Evolutionary conservation across 1,284 basidiomycete genomes (phyloP).

Genomic region (Puccinia triticina): DNA sequence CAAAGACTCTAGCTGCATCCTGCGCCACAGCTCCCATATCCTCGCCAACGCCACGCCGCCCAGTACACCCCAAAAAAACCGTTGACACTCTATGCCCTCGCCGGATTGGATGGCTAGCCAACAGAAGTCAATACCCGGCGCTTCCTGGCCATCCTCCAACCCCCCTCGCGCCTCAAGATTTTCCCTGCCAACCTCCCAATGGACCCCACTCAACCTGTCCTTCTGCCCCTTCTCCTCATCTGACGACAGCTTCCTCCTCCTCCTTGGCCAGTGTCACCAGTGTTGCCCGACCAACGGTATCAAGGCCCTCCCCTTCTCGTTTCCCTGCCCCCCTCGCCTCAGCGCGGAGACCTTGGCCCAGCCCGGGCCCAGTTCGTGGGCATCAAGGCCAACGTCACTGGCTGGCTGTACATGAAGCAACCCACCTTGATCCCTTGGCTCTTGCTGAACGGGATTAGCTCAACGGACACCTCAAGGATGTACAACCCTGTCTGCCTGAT

Average conservation of each 20-base stretch:
- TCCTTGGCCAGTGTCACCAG: slow-evolving; percentile 57
- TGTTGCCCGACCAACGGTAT: slow-evolving; percentile 44
- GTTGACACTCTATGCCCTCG: no score
- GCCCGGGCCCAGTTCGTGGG: slow-evolving; percentile 39
- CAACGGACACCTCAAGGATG: neutral
- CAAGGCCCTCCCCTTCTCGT: slow-evolving; percentile 37
- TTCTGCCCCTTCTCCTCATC: slow-evolving; percentile 53
- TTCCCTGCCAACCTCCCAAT: slow-evolving; percentile 49
- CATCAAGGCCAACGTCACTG: slow-evolving; percentile 47
- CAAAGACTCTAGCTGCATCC: no score
- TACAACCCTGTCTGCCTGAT: slow-evolving; percentile 27
- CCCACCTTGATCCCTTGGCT: slow-evolving; percentile 46
- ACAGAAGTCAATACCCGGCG: no score
- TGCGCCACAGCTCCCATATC: no score
- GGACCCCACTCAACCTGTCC: slow-evolving; percentile 53
- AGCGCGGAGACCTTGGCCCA: slow-evolving; percentile 5
- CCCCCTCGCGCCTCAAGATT: slow-evolving; percentile 52
- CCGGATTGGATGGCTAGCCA: no score
- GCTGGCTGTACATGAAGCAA: slow-evolving; percentile 48
- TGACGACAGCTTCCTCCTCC: slow-evolving; percentile 52
- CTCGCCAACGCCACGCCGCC: no score
- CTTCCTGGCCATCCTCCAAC: slow-evolving; percentile 54
- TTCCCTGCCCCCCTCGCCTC: slow-evolving; percentile 47
- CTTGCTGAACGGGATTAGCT: neutral
- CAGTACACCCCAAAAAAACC: no score